Base-by-base conservation (phyloP, 139 green algal species). In the Zygnema circumcarinatum region DNA sequence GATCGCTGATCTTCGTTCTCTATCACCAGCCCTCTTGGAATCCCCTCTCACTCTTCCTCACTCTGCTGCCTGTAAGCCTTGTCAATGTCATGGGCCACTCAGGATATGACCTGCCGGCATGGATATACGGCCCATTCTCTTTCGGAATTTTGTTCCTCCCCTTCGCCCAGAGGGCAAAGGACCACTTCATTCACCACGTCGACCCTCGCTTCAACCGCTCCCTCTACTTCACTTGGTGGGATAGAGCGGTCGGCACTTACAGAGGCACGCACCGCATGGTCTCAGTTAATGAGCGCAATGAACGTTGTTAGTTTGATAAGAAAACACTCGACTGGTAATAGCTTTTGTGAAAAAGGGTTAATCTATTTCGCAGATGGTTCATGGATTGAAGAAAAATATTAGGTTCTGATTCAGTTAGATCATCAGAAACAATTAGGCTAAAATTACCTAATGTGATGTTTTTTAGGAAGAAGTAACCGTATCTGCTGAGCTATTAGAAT, bases 161-260 rank as follows among this genome's bases (percentile, higher is more conserved):
- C 31, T 41, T 41, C 21, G 83, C 83, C 68, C 38, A 83, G 22
- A 31, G 72, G 2, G 1, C 83, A 38, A 85, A 38, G 25, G 38
- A 38, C 0, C 83, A 89, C 42, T 89, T 47, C 72, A 86, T 89
- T 38, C 83, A 89, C 83, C 83, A 89, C 38, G 31, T 89, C 11
- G 83, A 89, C 31, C 83, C 83, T 16, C 69, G 83, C 38, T 89
- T 68, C 31, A 89, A 89, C 21, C 38, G 83, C 16, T 89, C 83
- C 38, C 38, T 89, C 11, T 89, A 89, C 47, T 89, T 89, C 72
- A 89, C 81, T 62, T 87, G 81, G 81, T 87, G 81, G 81, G 81
- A 87, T 42, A 41, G 81, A 33, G 36, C 62, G 62, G 62, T 47
- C 20, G 81, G 81, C 0, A 87, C 81, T 29, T 87, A 52, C 62